phyloP scores from a whole-genome alignment of 2,329 filamentous ascomycete genomes.

The Ophiostoma piceae region DNA sequence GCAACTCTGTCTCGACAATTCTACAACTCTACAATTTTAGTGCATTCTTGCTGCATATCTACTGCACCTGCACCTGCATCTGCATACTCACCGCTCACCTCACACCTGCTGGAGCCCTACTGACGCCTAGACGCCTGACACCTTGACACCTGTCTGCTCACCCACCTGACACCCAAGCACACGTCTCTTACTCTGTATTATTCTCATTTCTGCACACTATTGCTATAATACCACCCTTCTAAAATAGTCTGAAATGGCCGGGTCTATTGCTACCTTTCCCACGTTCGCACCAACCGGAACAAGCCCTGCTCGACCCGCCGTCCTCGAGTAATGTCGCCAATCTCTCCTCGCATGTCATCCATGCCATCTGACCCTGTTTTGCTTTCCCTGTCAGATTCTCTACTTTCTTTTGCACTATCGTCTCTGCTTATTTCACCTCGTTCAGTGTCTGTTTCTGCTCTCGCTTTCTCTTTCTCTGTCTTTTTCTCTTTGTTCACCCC shows the following conservation, averaged over 20 bases:
- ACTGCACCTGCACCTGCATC: background rate
- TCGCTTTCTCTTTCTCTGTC: background rate
- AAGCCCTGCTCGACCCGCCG: background rate
- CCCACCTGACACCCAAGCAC: background rate
- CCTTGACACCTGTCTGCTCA: background rate
- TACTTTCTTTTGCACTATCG: background rate
- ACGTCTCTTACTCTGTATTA: background rate
- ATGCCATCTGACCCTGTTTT: conserved; percentile 11
- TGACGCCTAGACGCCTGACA: background rate
- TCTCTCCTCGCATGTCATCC: conserved; percentile 8
- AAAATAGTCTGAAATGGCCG: background rate
- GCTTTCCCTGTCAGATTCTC: background rate
- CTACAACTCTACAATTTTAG: background rate
- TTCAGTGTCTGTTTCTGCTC: background rate
- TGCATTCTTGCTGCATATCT: background rate
- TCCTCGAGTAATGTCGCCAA: conserved; percentile 11
- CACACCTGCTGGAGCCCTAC: background rate
- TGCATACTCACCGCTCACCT: background rate
- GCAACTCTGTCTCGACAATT: background rate
- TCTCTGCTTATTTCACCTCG: background rate
- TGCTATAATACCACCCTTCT: background rate
- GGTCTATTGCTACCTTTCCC: background rate
- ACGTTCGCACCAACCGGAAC: conserved; percentile 12
- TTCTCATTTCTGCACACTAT: background rate
- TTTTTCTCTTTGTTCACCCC: background rate